Evolutionary conservation across 345 rosid genomes (phyloP).

Genomic region (Zanthoxylum bungeanum): DNA sequence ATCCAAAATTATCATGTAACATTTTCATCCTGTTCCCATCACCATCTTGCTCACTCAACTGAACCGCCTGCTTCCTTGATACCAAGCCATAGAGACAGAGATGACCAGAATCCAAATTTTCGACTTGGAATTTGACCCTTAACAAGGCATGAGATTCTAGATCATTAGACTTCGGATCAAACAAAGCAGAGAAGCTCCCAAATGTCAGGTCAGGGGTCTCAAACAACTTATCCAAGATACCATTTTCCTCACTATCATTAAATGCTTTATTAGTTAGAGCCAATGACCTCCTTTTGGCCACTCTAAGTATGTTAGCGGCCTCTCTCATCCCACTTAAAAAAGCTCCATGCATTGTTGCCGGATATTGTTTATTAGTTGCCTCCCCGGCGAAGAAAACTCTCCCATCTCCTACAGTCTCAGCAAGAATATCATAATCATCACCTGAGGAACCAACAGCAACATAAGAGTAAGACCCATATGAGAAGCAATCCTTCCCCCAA

Average conservation of each 20-base stretch:
- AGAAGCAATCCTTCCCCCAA: constrained; percentile 86
- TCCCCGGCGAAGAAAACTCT: constrained; percentile 97
- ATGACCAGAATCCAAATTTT: constrained; percentile 21
- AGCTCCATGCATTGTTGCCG: constrained; percentile 99
- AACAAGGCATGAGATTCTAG: constrained; percentile 44
- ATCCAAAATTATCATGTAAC: constrained; percentile 35
- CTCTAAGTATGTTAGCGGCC: constrained; percentile 82
- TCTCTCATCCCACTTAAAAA: constrained; percentile 98
- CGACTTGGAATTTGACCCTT: constrained; percentile 38
- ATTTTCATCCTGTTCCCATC: constrained; percentile 47
- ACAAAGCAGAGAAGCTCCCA: constrained; percentile 54
- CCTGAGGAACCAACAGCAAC: constrained; percentile 93
- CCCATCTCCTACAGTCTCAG: constrained; percentile 90
- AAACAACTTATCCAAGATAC: constrained; percentile 37
- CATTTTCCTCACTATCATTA: constrained; percentile 26
- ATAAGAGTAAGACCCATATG: constrained; percentile 85
- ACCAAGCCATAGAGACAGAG: constrained; percentile 49
- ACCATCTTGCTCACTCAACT: constrained; percentile 45
- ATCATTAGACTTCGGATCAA: constrained; percentile 51
- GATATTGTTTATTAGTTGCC: constrained; percentile 93
- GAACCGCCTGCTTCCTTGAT: constrained; percentile 48
- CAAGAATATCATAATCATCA: constrained; percentile 91
- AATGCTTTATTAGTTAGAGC: constrained; percentile 23
- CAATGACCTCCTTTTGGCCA: constrained; percentile 57
- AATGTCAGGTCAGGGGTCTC: constrained; percentile 53